Conservation (phyloP, 2,329 filamentous ascomycete genomes). For the Colletotrichum sp. region DNA sequence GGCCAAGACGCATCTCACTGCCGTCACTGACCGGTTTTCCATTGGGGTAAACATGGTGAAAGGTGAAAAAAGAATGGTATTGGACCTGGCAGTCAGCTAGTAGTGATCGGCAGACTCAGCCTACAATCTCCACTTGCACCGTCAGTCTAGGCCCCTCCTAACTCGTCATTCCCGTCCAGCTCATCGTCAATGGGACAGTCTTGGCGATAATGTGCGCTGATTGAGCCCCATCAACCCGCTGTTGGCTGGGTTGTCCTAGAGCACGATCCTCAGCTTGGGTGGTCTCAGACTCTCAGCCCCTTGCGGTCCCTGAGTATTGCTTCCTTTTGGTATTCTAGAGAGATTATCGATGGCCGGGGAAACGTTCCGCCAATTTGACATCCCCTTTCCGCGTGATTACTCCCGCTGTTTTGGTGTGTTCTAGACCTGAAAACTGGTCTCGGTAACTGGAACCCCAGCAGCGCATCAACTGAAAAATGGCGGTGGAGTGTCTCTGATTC, state of each 20-base stretch:
- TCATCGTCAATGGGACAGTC: background rate
- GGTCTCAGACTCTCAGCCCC: background rate
- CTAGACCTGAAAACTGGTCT: background rate
- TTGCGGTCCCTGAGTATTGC: background rate
- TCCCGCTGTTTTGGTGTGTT: background rate
- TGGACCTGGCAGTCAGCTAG: background rate
- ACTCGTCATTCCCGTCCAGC: background rate
- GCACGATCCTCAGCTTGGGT: background rate
- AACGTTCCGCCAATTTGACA: background rate
- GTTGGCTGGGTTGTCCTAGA: background rate
- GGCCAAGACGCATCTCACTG: background rate
- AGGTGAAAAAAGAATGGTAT: background rate
- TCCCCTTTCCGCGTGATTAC: background rate
- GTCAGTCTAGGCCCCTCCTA: background rate
- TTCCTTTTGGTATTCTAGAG: background rate
- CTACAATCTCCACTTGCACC: conserved; percentile 1
- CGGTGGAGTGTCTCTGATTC: background rate
- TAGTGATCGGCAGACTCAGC: conserved; percentile 9
- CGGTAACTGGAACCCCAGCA: background rate
- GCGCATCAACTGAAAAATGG: background rate
- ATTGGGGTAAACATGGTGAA: background rate
- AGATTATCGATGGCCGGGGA: background rate
- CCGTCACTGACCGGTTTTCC: background rate
- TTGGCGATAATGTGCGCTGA: background rate
- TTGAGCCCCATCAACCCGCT: background rate